Evolutionary conservation across 2,329 filamentous ascomycete species (phyloP), one percentile per base, ranked within the genome.

Genomic region (Cladorrhinum sp.): DNA sequence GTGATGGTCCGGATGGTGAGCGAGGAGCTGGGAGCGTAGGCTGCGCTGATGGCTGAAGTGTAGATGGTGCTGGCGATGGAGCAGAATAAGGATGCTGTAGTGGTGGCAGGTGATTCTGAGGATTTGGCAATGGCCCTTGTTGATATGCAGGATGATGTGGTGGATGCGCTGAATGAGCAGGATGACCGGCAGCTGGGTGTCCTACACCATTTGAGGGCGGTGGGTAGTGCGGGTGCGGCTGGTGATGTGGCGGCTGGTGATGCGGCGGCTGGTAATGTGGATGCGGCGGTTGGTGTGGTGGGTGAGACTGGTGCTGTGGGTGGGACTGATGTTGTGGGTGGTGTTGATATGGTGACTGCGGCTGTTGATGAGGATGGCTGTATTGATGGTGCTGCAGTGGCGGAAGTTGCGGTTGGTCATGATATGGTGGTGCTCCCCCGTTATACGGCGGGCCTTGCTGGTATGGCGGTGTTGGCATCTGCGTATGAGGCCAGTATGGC

Each of bases 101-200:
- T 65, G 69, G 67, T 62, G 76, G 78, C 5, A 45, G 41, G 8
- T 68, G 66, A 51, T 73, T 72, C 38, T 71, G 73, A 22, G 77
- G 73, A 49, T 74, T 71, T 58, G 76, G 75, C 10, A 45, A 45
- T 12, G 41, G 41, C 4, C 41, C 41, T 18, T 18, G 41, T 12
- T 45, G 41, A 45, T 45, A 45, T 45, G n/a, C 41, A 3, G 41
- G 3, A 7, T 45, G 41, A n/a, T 45, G 41, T 5, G 3, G n/a
- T 24, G 67, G 67, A 61, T 59, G 62, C 67, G 63, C 65, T 69
- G 64, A 41, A 27, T 50, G 27, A 20, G 57, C 18, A 59, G 63
- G 25, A 29, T 10, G n/a, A n/a, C n/a, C n/a, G n/a, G n/a, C 25
- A 4, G 25, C 25, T 10, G 25, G 25, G 25, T 36, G 32, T 36